phyloP scores from a whole-genome alignment of 225 moss, liverwort and hornwort species.

The Ulota crispa region DNA sequence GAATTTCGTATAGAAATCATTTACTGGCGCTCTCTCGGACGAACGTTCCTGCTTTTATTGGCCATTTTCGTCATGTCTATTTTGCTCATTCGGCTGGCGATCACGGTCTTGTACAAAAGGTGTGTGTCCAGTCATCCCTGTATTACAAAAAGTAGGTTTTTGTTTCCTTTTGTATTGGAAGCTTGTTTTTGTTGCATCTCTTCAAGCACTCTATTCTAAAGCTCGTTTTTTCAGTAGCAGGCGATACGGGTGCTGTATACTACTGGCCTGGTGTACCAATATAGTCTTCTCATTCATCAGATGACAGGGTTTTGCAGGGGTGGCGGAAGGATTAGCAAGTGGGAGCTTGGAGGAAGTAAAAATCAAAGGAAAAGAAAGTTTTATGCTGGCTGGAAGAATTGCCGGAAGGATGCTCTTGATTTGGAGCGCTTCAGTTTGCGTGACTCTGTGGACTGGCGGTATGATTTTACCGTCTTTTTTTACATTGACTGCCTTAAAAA shows the following conservation, averaged over 20 bases:
- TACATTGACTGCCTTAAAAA: not conserved
- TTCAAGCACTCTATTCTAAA: not conserved
- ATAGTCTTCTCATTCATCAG: slow-evolving; percentile 41
- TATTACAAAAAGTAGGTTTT: no score
- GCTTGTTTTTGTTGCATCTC: not conserved
- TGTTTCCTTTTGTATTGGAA: not conserved
- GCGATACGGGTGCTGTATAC: not conserved
- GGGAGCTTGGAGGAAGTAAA: slow-evolving; percentile 23
- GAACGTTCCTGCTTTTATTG: slow-evolving; percentile 51
- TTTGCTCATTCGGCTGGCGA: slow-evolving; percentile 70
- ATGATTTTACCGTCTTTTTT: slow-evolving; percentile 6
- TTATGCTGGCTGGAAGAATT: slow-evolving; percentile 22
- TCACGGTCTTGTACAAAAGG: slow-evolving; percentile 37
- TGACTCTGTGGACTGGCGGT: slow-evolving; percentile 42
- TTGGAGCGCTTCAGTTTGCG: slow-evolving; percentile 44
- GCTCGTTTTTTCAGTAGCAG: not conserved
- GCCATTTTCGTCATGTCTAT: slow-evolving; percentile 65
- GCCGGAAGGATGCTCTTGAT: slow-evolving; percentile 35
- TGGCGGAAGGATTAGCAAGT: slow-evolving; percentile 28
- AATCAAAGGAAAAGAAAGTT: slow-evolving; percentile 18
- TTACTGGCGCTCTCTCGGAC: slow-evolving; percentile 59
- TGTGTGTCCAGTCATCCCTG: slow-evolving; percentile 10
- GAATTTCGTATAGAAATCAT: slow-evolving; percentile 56
- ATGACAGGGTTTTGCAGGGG: slow-evolving; percentile 64
- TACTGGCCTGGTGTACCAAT: not conserved